Base-by-base conservation (phyloP, 2,329 filamentous ascomycete genomes). In the Tolypocladium pustulatum region DNA sequence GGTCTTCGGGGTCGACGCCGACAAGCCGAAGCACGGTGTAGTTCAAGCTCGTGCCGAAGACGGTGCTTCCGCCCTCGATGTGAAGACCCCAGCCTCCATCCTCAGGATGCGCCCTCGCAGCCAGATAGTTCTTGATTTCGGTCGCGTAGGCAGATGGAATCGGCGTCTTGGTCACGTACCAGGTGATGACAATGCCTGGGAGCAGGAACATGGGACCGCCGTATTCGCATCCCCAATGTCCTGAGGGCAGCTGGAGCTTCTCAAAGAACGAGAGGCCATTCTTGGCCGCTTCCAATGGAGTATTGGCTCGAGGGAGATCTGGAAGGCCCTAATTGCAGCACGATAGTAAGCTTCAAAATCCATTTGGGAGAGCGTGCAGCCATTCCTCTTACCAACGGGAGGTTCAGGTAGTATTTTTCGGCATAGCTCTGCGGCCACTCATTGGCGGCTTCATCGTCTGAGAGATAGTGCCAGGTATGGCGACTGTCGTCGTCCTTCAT, bases 61-160 rank as follows among this genome's bases (percentile, higher is more conserved):
- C 91, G 0, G 89, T 91, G 69, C 90, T 96, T 65, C 96, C 89
- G 22, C 87, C 94, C 72, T 99, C 94, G 58, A 96, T 95, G 66
- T 99, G 94, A 41, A 99, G 76, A 0, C 94, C 94, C 94, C 94
- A 99, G 8, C 94, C 94, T n/a, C 94, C 93, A 72, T 97, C 91
- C 55, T 89, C 83, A 0, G 89, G 87, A 64, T 96, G 79, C 55
- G 93, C 90, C 57, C 91, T 86, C 4, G 91, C 89, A 67, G 91
- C 89, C 1, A 99, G 79, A 73, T 99, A 99, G 65, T 93, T 91
- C 70, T 88, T 93, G 69, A 99, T 95, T 72, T 96, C 94, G 52
- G 85, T 90, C 27, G 87, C 86, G 71, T 91, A 87, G 60, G 89
- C 84, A 61, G 85, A 83, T 1, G 91, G 86, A 59, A 99, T 90